A percentile compares a stretch with the other conserved stretches of the same genome.
phyloP scores from a whole-genome alignment of 306 rosid genomes.

The Lathyrus oleraceus region DNA sequence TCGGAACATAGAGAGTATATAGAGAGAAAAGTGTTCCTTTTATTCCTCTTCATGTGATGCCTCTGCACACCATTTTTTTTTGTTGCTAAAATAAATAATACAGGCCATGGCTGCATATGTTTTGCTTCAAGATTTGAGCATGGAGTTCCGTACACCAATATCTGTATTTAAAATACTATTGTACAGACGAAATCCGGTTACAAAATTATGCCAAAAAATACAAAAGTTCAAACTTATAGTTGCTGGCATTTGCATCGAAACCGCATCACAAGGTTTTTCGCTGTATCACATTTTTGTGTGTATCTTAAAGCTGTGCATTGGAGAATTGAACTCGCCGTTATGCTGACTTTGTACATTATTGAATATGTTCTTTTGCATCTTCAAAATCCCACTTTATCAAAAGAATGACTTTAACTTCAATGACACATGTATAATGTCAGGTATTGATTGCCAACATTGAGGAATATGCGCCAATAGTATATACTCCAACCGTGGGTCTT shows the following conservation, averaged over 20 bases:
- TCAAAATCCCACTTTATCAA: constrained; percentile 13
- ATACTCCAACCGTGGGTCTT: constrained; percentile 97
- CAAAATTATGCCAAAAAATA: neutral
- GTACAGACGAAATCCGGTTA: neutral
- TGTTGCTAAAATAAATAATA: neutral
- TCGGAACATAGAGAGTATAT: neutral
- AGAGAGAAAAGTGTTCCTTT: neutral
- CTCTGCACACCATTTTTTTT: neutral
- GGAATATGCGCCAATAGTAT: constrained; percentile 95
- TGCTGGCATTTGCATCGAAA: neutral
- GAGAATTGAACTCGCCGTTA: constrained; percentile 14
- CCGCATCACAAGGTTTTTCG: neutral
- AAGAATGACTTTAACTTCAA: constrained; percentile 23
- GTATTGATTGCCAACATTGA: constrained; percentile 90
- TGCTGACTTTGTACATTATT: constrained; percentile 25
- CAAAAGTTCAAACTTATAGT: neutral
- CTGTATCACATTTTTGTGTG: neutral
- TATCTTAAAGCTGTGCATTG: constrained; percentile 8
- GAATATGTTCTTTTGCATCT: constrained; percentile 9
- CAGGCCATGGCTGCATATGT: neutral
- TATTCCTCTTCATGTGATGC: neutral
- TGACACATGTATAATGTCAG: constrained; percentile 45
- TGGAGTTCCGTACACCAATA: neutral
- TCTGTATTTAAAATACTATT: constrained; percentile 28
- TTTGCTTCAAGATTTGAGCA: constrained; percentile 28